A percentile compares a stretch with the other conserved stretches of the same genome.
phyloP scores from a whole-genome alignment of 1,284 basidiomycete species.

The Porogramme epimiltina region DNA sequence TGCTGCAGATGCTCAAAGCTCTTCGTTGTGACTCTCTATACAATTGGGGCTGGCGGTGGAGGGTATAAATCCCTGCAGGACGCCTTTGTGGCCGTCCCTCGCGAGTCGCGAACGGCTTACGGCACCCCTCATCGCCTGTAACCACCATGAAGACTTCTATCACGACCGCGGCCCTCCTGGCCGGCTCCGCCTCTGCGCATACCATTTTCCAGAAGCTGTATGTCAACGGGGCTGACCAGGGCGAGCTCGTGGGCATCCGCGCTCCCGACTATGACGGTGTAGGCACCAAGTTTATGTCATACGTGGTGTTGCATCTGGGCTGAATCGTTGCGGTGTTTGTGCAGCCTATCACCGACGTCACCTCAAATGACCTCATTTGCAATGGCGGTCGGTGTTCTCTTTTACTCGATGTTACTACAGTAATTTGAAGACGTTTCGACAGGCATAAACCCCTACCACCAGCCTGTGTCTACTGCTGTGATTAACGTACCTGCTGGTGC shows the following conservation, averaged over 20 bases:
- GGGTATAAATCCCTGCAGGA: no score
- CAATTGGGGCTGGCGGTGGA: no score
- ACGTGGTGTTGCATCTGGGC: no score
- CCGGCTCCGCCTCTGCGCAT: slow-evolving; percentile 31
- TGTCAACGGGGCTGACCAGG: slow-evolving; percentile 42
- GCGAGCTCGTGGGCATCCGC: slow-evolving; percentile 38
- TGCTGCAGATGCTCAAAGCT: no score
- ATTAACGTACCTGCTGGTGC: slow-evolving; percentile 54
- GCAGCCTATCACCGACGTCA: slow-evolving; percentile 56
- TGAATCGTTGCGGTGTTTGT: neutral
- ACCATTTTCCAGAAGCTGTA: slow-evolving; percentile 40
- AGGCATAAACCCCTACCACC: slow-evolving; percentile 57
- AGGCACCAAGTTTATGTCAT: neutral
- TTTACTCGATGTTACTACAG: no score
- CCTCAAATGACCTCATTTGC: slow-evolving; percentile 58
- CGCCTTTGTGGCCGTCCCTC: no score
- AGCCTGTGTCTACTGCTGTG: slow-evolving; percentile 51
- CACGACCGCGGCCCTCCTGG: slow-evolving; percentile 28
- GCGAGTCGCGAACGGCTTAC: no score
- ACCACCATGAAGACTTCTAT: slow-evolving; percentile 8
- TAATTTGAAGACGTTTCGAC: no score
- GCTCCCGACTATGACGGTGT: slow-evolving; percentile 36
- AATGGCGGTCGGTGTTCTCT: slow-evolving; percentile 44
- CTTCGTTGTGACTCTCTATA: no score
- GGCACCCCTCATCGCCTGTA: no score